phyloP scores from a whole-genome alignment of 1,284 basidiomycete genomes.

The Pterulicium gracile region DNA sequence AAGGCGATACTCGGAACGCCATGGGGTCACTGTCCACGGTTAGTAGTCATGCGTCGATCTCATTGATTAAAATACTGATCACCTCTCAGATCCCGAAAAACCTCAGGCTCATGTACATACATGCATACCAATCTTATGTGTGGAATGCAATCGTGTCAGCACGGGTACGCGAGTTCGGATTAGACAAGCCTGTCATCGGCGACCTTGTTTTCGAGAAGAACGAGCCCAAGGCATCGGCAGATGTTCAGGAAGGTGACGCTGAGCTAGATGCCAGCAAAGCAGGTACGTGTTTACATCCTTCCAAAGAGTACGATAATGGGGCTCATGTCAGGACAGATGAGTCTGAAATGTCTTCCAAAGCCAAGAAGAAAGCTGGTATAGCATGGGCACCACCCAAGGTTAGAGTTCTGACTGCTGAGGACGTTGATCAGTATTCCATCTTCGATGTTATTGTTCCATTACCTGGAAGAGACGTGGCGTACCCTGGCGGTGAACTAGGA shows the following conservation, averaged over 20 bases:
- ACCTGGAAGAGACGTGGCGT: constrained; percentile 86
- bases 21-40: constrained; percentile 82
- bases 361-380: constrained; percentile 30
- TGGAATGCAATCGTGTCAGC: constrained; percentile 97
- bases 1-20: constrained; percentile 68
- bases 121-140: constrained; percentile 97
- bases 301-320: no score
- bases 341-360: constrained; percentile 3
- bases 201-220: constrained; percentile 70
- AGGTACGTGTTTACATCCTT: constrained; percentile 26
- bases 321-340: neutral
- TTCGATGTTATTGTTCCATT: constrained; percentile 95
- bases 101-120: constrained; percentile 93
- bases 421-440: constrained; percentile 73
- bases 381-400: constrained; percentile 57
- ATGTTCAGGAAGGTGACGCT: constrained; percentile 22
- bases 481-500: constrained; percentile 75
- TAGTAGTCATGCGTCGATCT: constrained; percentile 17
- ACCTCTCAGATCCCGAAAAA: constrained; percentile 85
- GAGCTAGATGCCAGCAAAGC: constrained; percentile 29
- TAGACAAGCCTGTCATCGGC: constrained; percentile 69
- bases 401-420: constrained; percentile 67
- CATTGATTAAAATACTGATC: neutral
- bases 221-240: constrained; percentile 23
- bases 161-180: constrained; percentile 73